Percentiles rank a stretch among this genome's conserved stretches.
phyloP scores from a whole-genome alignment of 176 grass and related monocot genomes.

The Chloris gayana region DNA sequence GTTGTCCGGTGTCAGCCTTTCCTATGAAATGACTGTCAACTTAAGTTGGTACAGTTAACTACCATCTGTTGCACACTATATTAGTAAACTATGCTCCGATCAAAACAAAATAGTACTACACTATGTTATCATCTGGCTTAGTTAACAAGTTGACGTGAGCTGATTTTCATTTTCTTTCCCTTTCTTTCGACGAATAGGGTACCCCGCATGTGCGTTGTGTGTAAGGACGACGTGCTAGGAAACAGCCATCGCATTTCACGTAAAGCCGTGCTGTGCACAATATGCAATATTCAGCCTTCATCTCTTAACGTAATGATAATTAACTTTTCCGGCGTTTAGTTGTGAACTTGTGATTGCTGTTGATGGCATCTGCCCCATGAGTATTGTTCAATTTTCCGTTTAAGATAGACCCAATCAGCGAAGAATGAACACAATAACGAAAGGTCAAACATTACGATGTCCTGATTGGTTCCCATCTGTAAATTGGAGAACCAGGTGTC shows the following conservation, averaged over 20 bases:
- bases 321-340: too few species aligned
- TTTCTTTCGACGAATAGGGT: not conserved
- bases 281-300: not conserved
- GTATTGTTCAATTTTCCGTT: not conserved
- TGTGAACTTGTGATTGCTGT: too few species aligned
- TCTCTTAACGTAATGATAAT: not conserved
- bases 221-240: not conserved
- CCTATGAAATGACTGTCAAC: not conserved
- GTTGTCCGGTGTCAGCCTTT: not conserved
- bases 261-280: not conserved
- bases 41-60: not conserved
- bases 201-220: not conserved
- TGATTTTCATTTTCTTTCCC: not conserved
- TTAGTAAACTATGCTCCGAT: not conserved
- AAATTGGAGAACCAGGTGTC: not conserved
- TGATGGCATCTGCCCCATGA: not conserved
- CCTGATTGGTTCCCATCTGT: not conserved
- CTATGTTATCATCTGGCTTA: not conserved
- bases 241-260: not conserved
- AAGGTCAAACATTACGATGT: not conserved
- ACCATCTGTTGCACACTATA: not conserved
- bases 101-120: not conserved
- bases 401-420: not conserved
- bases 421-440: not conserved
- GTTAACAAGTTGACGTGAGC: not conserved